Percentiles rank a stretch among this genome's conserved stretches.
Conservation (phyloP, 1,139 yeast genomes). For the Hemisphaericaspora xylanilytica region DNA sequence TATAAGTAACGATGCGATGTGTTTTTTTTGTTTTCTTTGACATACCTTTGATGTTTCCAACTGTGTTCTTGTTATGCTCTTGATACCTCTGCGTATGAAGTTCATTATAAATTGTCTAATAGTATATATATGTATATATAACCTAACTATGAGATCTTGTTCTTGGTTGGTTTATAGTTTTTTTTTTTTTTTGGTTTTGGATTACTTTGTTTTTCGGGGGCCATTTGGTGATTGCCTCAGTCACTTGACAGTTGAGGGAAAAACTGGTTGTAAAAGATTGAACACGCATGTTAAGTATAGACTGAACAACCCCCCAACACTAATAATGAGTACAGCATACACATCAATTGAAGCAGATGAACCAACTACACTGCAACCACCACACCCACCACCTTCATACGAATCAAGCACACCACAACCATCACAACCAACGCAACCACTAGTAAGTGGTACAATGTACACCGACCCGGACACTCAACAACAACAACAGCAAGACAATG, state of each 20-base stretch:
- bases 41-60: conserved; percentile 68
- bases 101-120: conserved; percentile 2
- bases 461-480: conserved; percentile 1
- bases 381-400: conserved; percentile 4
- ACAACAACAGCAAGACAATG: conserved; percentile 5
- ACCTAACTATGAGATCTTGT: too few species aligned
- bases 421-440: not conserved
- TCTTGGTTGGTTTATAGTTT: too few species aligned
- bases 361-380: too few species aligned
- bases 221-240: not conserved
- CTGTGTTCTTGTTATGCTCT: conserved; percentile 53
- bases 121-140: not conserved
- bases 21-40: conserved; percentile 10
- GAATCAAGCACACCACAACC: conserved; percentile 1
- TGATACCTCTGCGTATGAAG: conserved; percentile 24
- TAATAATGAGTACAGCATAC: conserved; percentile 20
- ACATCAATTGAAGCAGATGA: conserved; percentile 33
- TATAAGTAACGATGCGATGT: too few species aligned
- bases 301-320: too few species aligned
- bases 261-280: too few species aligned
- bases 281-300: too few species aligned
- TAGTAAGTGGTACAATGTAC: not conserved
- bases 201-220: not conserved
- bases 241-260: too few species aligned
- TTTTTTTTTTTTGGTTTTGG: not conserved